A percentile compares a stretch with the other conserved stretches of the same genome.
Evolutionary conservation across 768 basidiomycete genomes (phyloP).

Genomic region (Phylloporus arenicola): DNA sequence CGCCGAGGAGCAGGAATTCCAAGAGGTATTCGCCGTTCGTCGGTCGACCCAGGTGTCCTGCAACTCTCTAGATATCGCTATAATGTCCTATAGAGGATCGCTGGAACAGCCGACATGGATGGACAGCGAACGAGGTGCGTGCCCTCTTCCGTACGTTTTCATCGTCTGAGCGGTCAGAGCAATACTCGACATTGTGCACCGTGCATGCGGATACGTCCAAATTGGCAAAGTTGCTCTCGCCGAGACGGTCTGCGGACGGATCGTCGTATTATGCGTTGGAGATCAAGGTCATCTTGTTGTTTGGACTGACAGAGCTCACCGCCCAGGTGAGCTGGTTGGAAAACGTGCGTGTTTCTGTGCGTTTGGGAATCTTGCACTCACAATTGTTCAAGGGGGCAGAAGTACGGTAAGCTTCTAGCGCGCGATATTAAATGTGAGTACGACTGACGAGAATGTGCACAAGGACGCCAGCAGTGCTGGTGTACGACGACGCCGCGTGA

Average conservation of each 20-base stretch:
- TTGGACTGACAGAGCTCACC: slow-evolving; percentile 50
- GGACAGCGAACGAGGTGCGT: slow-evolving; percentile 31
- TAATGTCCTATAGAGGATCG: slow-evolving; percentile 31
- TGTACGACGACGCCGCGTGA: slow-evolving; percentile 24
- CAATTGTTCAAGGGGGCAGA: slow-evolving; percentile 27
- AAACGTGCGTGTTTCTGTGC: slow-evolving; percentile 31
- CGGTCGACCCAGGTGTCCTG: slow-evolving; percentile 21
- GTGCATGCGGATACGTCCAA: slow-evolving; percentile 31
- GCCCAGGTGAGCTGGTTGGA: slow-evolving; percentile 50
- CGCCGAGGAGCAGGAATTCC: slow-evolving; percentile 41
- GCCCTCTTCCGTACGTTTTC: too few relatives aligned
- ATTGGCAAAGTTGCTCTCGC: slow-evolving; percentile 22
- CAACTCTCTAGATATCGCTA: slow-evolving; percentile 17
- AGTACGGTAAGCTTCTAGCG: slow-evolving; percentile 27
- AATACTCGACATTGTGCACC: slow-evolving; percentile 33
- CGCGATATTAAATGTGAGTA: neutral
- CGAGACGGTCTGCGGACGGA: slow-evolving; percentile 20
- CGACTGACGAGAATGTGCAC: neutral
- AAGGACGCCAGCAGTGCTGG: slow-evolving; percentile 27
- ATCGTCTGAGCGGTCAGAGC: slow-evolving; percentile 16
- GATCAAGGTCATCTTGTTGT: slow-evolving; percentile 39
- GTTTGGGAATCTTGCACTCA: neutral
- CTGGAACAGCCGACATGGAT: slow-evolving; percentile 28
- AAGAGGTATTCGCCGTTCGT: slow-evolving; percentile 32
- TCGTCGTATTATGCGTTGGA: slow-evolving; percentile 24